These are phyloP conservation scores for Dictyostelium purpureum DNA, from an alignment of 78 protist species.

Conservation along the genomic window DNA sequence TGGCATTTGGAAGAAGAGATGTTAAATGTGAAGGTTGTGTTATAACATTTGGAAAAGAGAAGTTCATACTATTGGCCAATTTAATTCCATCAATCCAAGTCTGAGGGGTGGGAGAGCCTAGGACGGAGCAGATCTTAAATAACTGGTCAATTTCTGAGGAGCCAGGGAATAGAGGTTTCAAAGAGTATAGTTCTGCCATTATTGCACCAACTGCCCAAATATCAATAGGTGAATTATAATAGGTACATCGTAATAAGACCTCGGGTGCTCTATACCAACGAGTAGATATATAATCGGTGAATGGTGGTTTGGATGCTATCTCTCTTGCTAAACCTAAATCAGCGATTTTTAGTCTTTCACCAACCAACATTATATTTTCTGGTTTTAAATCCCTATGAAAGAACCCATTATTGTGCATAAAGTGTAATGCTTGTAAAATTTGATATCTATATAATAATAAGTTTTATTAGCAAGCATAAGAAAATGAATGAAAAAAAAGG, in stretches of 20 bases:
- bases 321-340: slow-evolving; percentile 99
- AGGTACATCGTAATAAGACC: slow-evolving; percentile 84
- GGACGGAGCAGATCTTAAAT: slow-evolving; percentile 87
- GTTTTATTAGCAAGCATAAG: too few relatives aligned
- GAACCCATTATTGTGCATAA: slow-evolving; percentile 87
- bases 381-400: slow-evolving; percentile 98
- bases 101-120: slow-evolving; percentile 92
- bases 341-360: slow-evolving; percentile 93
- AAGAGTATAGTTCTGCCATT: slow-evolving; percentile 96
- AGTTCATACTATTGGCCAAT: slow-evolving; percentile 84
- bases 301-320: slow-evolving; percentile 96
- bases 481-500: background rate
- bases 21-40: slow-evolving; percentile 75
- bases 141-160: slow-evolving; percentile 93
- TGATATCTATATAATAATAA: slow-evolving; percentile 83
- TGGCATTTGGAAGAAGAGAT: slow-evolving; percentile 82
- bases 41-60: slow-evolving; percentile 86
- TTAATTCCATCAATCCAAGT: slow-evolving; percentile 90
- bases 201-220: slow-evolving; percentile 88
- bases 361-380: slow-evolving; percentile 90
- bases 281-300: slow-evolving; percentile 97
- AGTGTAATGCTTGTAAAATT: slow-evolving; percentile 92
- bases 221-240: slow-evolving; percentile 61
- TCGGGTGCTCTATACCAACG: slow-evolving; percentile 99
- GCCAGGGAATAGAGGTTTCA: slow-evolving; percentile 97